Base-by-base conservation (phyloP, 2,329 filamentous ascomycete genomes). In the Phaeosphaeria sp. region DNA sequence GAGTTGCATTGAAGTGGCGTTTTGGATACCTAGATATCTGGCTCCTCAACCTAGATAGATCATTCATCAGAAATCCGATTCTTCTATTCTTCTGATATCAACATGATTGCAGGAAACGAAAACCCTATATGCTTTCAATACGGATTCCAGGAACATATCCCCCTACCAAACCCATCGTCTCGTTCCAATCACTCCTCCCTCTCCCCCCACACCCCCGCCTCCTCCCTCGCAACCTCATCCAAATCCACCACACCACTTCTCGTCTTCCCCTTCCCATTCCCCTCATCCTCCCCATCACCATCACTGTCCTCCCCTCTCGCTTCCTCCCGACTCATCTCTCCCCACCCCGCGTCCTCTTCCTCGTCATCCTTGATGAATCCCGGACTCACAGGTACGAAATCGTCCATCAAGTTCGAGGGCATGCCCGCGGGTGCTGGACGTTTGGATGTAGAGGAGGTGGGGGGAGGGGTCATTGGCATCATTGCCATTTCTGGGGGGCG, bases 161-260 rank as follows among this genome's bases (percentile, higher is more conserved):
- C 3, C 8, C 17, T 18, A 17, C n/a, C 18, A 27, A 21, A 36
- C 21, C 27, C 21, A 36, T 11, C 15, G 6, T 24, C 30, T 39
- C 20, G 17, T 20, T 22, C 25, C 33, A 49, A n/a, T 47, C 45
- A 49, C 17, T 72, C 71, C 48, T 73, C 71, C 24, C 65, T 60
- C 36, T 73, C 70, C 2, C 73, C 73, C 74, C 74, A 77, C 53
- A 75, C 74, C 25, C 72, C 73, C 54, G 68, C 71, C 65, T 76
- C 74, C 55, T 76, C 73, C 49, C 68, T 68, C 24, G 73, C 73
- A 18, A 76, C 74, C 36, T 61, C 72, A 63, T 76, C 74, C 17
- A 75, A 46, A 68, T 75, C 74, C 36, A 75, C n/a, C n/a, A n/a
- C n/a, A n/a, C n/a, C n/a, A n/a, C n/a, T n/a, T n/a, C n/a, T n/a